These are phyloP conservation scores for Ceratocystis ficicola DNA, from an alignment of 2,329 filamentous ascomycete genomes.

Conservation along the genomic window DNA sequence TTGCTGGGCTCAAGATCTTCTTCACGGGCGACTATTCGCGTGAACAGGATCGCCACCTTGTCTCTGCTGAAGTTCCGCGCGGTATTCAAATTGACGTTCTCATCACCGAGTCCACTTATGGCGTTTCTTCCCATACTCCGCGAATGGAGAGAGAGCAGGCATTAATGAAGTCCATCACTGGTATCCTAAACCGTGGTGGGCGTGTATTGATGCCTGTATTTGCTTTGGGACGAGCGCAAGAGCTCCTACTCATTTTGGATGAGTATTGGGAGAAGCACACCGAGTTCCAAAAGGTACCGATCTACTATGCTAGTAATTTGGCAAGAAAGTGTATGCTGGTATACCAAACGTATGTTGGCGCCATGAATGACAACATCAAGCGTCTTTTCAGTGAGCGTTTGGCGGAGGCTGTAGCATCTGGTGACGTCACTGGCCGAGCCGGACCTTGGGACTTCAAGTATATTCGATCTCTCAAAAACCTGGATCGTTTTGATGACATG, in stretches of 20 bases:
- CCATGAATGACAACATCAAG: slow-evolving; percentile 99
- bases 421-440: slow-evolving; percentile 61
- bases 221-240: slow-evolving; percentile 83
- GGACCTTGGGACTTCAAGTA: slow-evolving; percentile 96
- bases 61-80: slow-evolving; percentile 80
- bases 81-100: slow-evolving; percentile 89
- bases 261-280: slow-evolving; percentile 90
- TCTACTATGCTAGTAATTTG: slow-evolving; percentile 94
- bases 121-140: slow-evolving; percentile 85
- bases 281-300: slow-evolving; percentile 80
- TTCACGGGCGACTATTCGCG: slow-evolving; percentile 97
- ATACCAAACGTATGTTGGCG: slow-evolving; percentile 94
- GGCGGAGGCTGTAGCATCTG: slow-evolving; percentile 74
- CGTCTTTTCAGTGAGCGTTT: slow-evolving; percentile 84
- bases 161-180: slow-evolving; percentile 89
- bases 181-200: slow-evolving; percentile 80
- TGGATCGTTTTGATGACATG: slow-evolving; percentile 92
- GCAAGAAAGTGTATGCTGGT: slow-evolving; percentile 96
- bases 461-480: slow-evolving; percentile 78
- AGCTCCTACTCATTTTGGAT: slow-evolving; percentile 84
- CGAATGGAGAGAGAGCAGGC: slow-evolving; percentile 82
- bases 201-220: slow-evolving; percentile 92
- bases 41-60: slow-evolving; percentile 88
- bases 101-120: slow-evolving; percentile 95
- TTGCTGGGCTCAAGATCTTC: slow-evolving; percentile 89